phyloP scores from a whole-genome alignment of 805 yeast genomes.

The Suhomyces prunicola region DNA sequence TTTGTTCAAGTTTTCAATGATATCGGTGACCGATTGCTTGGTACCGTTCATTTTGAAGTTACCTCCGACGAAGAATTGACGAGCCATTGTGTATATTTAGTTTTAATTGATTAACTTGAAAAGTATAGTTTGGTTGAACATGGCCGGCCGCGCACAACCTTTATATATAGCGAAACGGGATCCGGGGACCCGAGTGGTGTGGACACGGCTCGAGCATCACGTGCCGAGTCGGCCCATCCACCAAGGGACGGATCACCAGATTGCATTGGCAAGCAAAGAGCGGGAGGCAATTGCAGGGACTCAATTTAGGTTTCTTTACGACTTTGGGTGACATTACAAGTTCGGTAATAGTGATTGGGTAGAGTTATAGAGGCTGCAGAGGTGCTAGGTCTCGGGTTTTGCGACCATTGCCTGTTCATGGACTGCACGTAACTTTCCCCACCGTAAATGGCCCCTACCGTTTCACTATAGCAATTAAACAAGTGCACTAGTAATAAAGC shows the following conservation, averaged over 20 bases:
- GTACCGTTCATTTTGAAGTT: slow-evolving; percentile 99
- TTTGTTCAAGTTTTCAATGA: slow-evolving; percentile 78
- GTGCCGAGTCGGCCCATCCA: neutral
- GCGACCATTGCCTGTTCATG: neutral
- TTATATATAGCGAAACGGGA: slow-evolving; percentile 1
- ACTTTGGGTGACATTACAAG: neutral
- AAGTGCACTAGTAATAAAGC: no score
- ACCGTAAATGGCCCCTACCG: neutral
- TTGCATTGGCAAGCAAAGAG: neutral
- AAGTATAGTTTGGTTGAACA: neutral
- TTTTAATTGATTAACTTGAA: slow-evolving; percentile 1
- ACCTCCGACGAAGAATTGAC: slow-evolving; percentile 97
- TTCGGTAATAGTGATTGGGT: neutral
- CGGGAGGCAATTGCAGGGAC: no score
- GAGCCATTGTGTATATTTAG: slow-evolving; percentile 51
- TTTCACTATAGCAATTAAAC: no score
- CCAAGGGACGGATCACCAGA: neutral
- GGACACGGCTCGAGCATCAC: neutral
- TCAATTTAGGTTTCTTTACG: no score
- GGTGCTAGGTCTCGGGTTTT: neutral
- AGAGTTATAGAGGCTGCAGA: neutral
- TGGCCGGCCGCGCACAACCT: slow-evolving; percentile 1
- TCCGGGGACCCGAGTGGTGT: slow-evolving; percentile 1
- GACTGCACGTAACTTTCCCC: neutral
- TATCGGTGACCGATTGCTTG: slow-evolving; percentile 75